Evolutionary conservation across 106 monocot genomes (phyloP).

Genomic region (Gastrodia elata): DNA sequence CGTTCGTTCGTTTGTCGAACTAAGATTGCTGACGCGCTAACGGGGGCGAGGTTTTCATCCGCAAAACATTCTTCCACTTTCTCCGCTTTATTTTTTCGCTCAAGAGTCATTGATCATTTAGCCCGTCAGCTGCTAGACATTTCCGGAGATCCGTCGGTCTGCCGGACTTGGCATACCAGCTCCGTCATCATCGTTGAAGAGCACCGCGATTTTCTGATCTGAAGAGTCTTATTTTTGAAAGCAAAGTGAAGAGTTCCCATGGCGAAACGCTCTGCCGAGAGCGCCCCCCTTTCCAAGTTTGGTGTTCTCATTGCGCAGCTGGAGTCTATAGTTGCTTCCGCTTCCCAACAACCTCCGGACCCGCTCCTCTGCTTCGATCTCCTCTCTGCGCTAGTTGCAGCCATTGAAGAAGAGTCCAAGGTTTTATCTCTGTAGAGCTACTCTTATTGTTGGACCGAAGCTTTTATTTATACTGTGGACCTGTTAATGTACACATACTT

Average conservation of each 20-base stretch:
- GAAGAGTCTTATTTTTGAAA: background rate
- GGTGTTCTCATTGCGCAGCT: constrained; percentile 93
- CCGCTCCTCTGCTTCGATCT: constrained; percentile 97
- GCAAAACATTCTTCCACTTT: too few species aligned
- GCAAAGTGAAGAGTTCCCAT: constrained; percentile 16
- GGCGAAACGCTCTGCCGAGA: constrained; percentile 51
- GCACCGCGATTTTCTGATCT: background rate
- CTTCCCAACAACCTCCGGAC: constrained; percentile 69
- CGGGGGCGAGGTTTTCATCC: too few species aligned
- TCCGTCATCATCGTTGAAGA: background rate
- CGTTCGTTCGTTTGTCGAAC: too few species aligned
- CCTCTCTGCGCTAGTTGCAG: constrained; percentile 74
- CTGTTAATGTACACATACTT: background rate
- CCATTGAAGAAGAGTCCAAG: constrained; percentile 86
- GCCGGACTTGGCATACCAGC: too few species aligned
- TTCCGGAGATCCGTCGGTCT: too few species aligned
- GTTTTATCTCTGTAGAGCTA: constrained; percentile 6
- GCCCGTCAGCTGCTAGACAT: too few species aligned
- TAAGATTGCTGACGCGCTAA: too few species aligned
- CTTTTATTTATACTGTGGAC: background rate
- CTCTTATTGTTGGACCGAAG: background rate
- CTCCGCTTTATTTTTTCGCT: too few species aligned
- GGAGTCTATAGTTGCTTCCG: constrained; percentile 82
- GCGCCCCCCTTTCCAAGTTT: constrained; percentile 63
- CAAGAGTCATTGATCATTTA: too few species aligned